Conservation (phyloP, 176 grass and related monocot species). For the Aegilops tauschii region DNA sequence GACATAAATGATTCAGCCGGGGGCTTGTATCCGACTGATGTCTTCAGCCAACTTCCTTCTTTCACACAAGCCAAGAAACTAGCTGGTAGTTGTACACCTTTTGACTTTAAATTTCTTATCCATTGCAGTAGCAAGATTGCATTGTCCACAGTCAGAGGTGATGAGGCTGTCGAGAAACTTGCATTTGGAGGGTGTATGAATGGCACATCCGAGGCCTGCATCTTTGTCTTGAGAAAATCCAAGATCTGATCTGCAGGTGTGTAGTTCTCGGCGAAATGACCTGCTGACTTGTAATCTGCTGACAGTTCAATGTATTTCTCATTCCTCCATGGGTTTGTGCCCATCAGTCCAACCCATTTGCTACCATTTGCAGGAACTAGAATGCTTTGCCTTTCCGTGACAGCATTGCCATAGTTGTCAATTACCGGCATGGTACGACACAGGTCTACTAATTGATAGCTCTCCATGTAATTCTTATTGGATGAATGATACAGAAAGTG, state of each 20-base stretch:
- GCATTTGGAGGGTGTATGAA: slow-evolving; percentile 51
- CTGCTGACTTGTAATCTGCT: slow-evolving; percentile 39
- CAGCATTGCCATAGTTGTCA: slow-evolving; percentile 38
- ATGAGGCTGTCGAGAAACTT: slow-evolving; percentile 31
- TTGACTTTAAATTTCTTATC: slow-evolving; percentile 35
- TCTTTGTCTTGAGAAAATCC: slow-evolving; percentile 35
- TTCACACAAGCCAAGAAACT: slow-evolving; percentile 48
- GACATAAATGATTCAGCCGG: slow-evolving; percentile 62
- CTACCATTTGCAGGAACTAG: slow-evolving; percentile 67
- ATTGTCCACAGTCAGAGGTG: slow-evolving; percentile 49
- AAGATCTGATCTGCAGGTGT: slow-evolving; percentile 26
- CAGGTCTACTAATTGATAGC: neutral
- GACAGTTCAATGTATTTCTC: slow-evolving; percentile 49
- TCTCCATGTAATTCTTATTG: neutral
- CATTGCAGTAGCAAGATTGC: slow-evolving; percentile 65
- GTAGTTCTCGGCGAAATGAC: slow-evolving; percentile 31
- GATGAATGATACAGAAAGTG: slow-evolving; percentile 64
- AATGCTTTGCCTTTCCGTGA: slow-evolving; percentile 20
- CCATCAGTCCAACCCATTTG: slow-evolving; percentile 66
- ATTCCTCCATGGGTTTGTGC: slow-evolving; percentile 57
- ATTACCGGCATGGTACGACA: slow-evolving; percentile 31
- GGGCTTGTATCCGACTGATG: slow-evolving; percentile 53
- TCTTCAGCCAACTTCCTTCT: slow-evolving; percentile 63
- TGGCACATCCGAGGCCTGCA: slow-evolving; percentile 48
- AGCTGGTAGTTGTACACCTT: neutral